Conservation (phyloP, 2,329 filamentous ascomycete species). For the Paraphoma chrysanthemicola region DNA sequence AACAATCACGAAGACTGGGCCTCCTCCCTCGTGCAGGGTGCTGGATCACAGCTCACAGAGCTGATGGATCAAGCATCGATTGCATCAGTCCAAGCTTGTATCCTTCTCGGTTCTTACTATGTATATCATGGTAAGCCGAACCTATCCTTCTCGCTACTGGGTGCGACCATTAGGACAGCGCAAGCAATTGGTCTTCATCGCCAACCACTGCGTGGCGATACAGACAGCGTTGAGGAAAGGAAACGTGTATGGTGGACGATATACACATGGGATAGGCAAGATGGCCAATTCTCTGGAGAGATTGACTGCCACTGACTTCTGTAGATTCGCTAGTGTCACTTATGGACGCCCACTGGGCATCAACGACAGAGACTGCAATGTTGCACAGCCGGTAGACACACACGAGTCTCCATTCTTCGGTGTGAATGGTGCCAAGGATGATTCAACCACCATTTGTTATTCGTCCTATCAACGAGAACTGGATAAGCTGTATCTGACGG, state of each 20-base stretch:
- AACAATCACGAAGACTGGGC: slow-evolving; percentile 19
- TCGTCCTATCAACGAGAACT: slow-evolving; percentile 27
- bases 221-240: slow-evolving; percentile 41
- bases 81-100: slow-evolving; percentile 48
- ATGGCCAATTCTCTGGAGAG: not conserved
- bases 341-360: slow-evolving; percentile 53
- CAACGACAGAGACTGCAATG: slow-evolving; percentile 51
- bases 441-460: slow-evolving; percentile 12
- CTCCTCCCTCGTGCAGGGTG: slow-evolving; percentile 27
- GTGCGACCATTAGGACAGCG: slow-evolving; percentile 47
- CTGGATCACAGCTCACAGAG: slow-evolving; percentile 47
- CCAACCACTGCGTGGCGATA: slow-evolving; percentile 29
- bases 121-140: slow-evolving; percentile 54
- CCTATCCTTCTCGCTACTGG: slow-evolving; percentile 48
- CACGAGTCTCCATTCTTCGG: slow-evolving; percentile 41
- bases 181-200: slow-evolving; percentile 47
- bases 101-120: slow-evolving; percentile 51
- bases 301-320: not conserved
- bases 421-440: not conserved
- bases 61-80: slow-evolving; percentile 52
- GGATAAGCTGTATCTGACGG: slow-evolving; percentile 38
- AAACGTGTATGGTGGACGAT: slow-evolving; percentile 54
- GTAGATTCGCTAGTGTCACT: slow-evolving; percentile 49
- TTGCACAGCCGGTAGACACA: slow-evolving; percentile 44
- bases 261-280: slow-evolving; percentile 50